Conservation (phyloP, 768 basidiomycete genomes). For the Rhodotorula taiwanensis region DNA sequence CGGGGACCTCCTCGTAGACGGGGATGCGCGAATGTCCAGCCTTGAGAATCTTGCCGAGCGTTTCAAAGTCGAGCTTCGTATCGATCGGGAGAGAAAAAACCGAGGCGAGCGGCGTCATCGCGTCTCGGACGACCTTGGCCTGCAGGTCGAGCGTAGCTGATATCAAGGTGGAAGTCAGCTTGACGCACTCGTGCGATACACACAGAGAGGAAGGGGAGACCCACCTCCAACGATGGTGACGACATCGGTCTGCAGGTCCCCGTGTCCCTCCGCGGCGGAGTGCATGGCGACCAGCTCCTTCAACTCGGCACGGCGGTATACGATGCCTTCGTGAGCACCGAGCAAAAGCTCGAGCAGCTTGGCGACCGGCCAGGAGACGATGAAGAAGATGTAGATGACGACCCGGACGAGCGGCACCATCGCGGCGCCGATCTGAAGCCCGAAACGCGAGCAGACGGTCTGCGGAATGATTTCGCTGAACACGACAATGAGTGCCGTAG, state of each 20-base stretch:
- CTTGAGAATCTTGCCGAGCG: slow-evolving; percentile 64
- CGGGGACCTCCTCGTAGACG: slow-evolving; percentile 50
- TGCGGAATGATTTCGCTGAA: slow-evolving; percentile 52
- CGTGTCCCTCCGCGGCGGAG: slow-evolving; percentile 57
- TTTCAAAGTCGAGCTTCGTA: slow-evolving; percentile 70
- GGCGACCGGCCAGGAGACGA: slow-evolving; percentile 73
- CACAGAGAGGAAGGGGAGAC: no score
- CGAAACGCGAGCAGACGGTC: slow-evolving; percentile 83
- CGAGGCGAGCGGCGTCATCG: slow-evolving; percentile 50
- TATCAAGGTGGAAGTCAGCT: no score
- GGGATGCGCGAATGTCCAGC: slow-evolving; percentile 83
- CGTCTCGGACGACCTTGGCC: slow-evolving; percentile 55
- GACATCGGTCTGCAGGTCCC: slow-evolving; percentile 77
- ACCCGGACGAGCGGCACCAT: slow-evolving; percentile 65
- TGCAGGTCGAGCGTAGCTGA: slow-evolving; percentile 77
- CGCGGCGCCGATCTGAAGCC: slow-evolving; percentile 63
- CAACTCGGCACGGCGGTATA: slow-evolving; percentile 73
- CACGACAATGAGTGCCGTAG: slow-evolving; percentile 45
- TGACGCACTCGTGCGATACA: no score
- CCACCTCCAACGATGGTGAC: slow-evolving; percentile 69
- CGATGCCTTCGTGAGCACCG: slow-evolving; percentile 81
- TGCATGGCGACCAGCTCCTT: slow-evolving; percentile 90
- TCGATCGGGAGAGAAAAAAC: slow-evolving; percentile 87
- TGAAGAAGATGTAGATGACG: slow-evolving; percentile 63
- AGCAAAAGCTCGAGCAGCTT: slow-evolving; percentile 70